Conservation (phyloP, 2,329 filamentous ascomycete species). For the Scopulariopsis brevicaulis region DNA sequence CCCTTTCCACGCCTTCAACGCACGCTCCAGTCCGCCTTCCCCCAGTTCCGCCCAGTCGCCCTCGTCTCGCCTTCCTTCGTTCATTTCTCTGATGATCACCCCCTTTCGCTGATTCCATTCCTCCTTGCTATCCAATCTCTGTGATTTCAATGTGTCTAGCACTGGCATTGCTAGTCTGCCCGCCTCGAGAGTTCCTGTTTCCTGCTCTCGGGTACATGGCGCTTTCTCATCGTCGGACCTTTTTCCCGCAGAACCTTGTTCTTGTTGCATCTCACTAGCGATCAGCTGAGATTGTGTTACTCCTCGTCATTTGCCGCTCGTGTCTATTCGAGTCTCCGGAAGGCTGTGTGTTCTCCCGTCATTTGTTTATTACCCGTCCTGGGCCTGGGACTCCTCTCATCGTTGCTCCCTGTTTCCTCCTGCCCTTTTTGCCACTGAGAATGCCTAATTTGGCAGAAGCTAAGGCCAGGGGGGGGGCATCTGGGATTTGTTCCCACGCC, state of each 20-base stretch:
- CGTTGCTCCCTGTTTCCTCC: neutral
- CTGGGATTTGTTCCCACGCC: neutral
- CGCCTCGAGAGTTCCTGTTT: neutral
- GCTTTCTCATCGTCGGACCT: neutral
- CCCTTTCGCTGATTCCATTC: neutral
- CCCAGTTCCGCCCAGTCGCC: neutral
- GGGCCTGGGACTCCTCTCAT: neutral
- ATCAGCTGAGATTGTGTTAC: conserved; percentile 4
- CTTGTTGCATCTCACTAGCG: neutral
- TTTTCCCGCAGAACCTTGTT: neutral
- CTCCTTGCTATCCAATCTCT: neutral
- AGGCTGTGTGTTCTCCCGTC: neutral
- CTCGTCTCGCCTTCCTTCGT: neutral
- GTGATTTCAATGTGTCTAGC: neutral
- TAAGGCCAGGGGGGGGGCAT: neutral
- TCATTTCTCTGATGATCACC: neutral
- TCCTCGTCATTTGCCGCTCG: neutral
- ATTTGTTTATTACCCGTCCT: neutral
- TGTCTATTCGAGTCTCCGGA: neutral
- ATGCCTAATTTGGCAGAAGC: neutral
- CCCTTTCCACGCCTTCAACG: neutral
- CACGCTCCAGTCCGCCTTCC: neutral
- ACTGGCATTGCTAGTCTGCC: neutral
- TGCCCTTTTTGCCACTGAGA: neutral
- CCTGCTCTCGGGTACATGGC: neutral